phyloP scores from a whole-genome alignment of 2,329 filamentous ascomycete species.

The Achaetomium macrosporum region DNA sequence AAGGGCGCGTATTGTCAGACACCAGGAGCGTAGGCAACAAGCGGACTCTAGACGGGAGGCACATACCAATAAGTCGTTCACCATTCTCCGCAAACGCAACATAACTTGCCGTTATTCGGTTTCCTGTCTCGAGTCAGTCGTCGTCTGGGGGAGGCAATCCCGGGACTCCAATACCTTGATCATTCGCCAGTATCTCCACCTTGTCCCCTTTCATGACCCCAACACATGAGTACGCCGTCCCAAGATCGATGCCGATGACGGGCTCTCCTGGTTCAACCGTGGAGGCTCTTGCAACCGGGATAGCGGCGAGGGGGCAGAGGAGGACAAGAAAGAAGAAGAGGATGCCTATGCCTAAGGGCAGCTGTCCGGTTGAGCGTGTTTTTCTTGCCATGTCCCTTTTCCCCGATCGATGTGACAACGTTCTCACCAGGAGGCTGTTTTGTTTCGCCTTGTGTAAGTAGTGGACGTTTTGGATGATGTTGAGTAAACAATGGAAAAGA shows the following conservation, averaged over 20 bases:
- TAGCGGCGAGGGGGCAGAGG: conserved; percentile 18
- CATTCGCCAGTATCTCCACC: conserved; percentile 90
- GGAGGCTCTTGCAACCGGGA: conserved; percentile 15
- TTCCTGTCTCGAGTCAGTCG: conserved; percentile 44
- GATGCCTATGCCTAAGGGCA: conserved; percentile 14
- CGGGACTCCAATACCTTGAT: conserved; percentile 50
- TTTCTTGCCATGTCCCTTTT: conserved; percentile 4
- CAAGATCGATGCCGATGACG: conserved; percentile 24
- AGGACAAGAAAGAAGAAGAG: conserved; percentile 21
- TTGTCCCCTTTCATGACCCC: conserved; percentile 92
- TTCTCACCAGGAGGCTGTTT: not conserved
- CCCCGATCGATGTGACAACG: not conserved
- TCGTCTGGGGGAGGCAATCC: not conserved
- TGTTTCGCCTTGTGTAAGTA: not conserved
- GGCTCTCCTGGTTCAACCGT: conserved; percentile 14
- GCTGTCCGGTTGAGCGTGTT: not conserved
- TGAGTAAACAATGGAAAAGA: not conserved
- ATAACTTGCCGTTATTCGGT: conserved; percentile 92
- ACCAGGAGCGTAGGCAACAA: not conserved
- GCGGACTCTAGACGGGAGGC: not conserved
- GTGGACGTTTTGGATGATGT: not conserved
- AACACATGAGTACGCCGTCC: conserved; percentile 52
- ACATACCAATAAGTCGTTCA: conserved; percentile 76
- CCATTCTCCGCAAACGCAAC: conserved; percentile 88
- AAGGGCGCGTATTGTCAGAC: not conserved